phyloP scores from a whole-genome alignment of 257 asterid genomes.

The Penstemon davidsonii region DNA sequence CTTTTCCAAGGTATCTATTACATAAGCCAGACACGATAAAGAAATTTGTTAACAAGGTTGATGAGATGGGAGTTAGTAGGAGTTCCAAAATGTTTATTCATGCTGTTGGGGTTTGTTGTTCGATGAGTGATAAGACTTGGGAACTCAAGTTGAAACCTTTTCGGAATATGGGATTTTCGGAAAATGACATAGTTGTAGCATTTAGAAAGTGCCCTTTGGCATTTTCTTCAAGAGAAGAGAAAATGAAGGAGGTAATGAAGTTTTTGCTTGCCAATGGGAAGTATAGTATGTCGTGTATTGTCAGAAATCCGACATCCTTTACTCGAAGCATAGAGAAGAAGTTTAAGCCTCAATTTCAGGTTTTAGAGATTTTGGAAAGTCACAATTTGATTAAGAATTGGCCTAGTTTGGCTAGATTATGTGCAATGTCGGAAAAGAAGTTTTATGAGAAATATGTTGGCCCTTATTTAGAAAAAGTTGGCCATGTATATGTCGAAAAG shows the following conservation, averaged over 20 bases:
- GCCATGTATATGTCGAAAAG: constrained; percentile 19
- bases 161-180: constrained; percentile 33
- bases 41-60: constrained; percentile 5
- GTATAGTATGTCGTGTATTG: constrained; percentile 18
- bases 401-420: neutral
- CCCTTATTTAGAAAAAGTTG: constrained; percentile 32
- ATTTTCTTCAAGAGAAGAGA: constrained; percentile 21
- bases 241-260: constrained; percentile 25
- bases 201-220: constrained; percentile 31
- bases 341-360: constrained; percentile 31
- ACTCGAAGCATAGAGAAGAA: constrained; percentile 31
- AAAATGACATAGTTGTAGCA: constrained; percentile 15
- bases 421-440: neutral
- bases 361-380: neutral
- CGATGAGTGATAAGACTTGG: constrained; percentile 28
- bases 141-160: constrained; percentile 33
- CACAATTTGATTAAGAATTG: constrained; percentile 11
- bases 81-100: constrained; percentile 22
- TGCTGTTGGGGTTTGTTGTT: neutral
- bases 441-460: constrained; percentile 27
- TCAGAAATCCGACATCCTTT: constrained; percentile 22
- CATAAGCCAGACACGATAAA: constrained; percentile 25
- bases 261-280: constrained; percentile 26
- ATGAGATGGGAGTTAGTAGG: neutral
- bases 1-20: constrained; percentile 32